These are phyloP conservation scores for Biancaea sappan DNA, from an alignment of 306 rosid species.

Conservation along the genomic window DNA sequence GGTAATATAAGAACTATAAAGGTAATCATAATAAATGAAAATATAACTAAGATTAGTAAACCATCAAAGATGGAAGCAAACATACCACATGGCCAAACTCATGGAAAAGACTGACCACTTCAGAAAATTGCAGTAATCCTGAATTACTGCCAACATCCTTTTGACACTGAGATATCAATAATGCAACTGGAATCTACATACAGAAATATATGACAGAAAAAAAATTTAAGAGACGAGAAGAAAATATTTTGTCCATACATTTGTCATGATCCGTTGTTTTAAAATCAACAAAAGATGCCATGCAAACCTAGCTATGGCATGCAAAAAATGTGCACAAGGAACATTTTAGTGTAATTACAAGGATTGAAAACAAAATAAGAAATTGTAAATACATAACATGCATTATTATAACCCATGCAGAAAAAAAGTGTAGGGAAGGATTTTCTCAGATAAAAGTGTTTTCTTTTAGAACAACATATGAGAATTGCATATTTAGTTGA, in stretches of 20 bases:
- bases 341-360: background rate
- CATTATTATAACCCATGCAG: background rate
- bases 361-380: conserved; percentile 21
- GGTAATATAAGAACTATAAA: conserved; percentile 17
- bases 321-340: background rate
- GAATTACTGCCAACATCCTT: conserved; percentile 61
- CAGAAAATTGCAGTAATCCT: conserved; percentile 83
- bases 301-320: background rate
- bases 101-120: conserved; percentile 89
- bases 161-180: conserved; percentile 71
- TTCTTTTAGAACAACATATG: background rate
- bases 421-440: background rate
- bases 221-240: conserved; percentile 1
- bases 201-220: conserved; percentile 26
- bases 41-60: conserved; percentile 28
- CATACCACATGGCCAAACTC: conserved; percentile 99
- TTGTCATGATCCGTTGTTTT: background rate
- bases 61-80: conserved; percentile 38
- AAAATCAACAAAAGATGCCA: background rate
- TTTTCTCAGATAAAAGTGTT: conserved; percentile 6
- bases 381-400: conserved; percentile 9
- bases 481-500: background rate
- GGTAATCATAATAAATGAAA: conserved; percentile 8
- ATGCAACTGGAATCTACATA: conserved; percentile 75
- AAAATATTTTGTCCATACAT: background rate